Evolutionary conservation across 257 asterid genomes (phyloP).

Genomic region (Plantago ovata): DNA sequence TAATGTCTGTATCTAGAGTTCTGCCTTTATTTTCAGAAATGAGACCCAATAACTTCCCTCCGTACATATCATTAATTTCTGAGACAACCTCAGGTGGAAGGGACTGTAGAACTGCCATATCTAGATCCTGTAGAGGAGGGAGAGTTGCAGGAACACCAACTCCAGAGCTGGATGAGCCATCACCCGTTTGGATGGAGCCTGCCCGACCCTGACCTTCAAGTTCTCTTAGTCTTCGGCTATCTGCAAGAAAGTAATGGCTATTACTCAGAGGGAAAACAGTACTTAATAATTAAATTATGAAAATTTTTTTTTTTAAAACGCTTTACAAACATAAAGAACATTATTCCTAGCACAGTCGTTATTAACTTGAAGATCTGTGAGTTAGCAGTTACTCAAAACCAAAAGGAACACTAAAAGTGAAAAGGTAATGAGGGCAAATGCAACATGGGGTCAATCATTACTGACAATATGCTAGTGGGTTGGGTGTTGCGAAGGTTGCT

Average conservation of each 20-base stretch:
- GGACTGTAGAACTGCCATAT: slow-evolving; percentile 72
- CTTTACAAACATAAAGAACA: neutral
- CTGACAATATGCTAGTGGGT: no score
- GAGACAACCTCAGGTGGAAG: slow-evolving; percentile 87
- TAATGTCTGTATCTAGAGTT: slow-evolving; percentile 14
- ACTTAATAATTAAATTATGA: slow-evolving; percentile 8
- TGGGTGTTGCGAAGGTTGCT: no score
- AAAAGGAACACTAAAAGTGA: no score
- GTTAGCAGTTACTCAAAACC: no score
- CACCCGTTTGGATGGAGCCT: slow-evolving; percentile 26
- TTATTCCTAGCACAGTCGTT: neutral
- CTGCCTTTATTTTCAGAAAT: slow-evolving; percentile 51
- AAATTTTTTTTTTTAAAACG: slow-evolving; percentile 13
- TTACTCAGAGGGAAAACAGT: slow-evolving; percentile 3
- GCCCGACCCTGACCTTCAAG: slow-evolving; percentile 25
- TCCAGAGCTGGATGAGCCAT: slow-evolving; percentile 44
- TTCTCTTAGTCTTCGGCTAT: slow-evolving; percentile 25
- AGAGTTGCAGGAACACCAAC: slow-evolving; percentile 37
- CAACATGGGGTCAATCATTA: no score
- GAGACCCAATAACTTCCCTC: slow-evolving; percentile 59
- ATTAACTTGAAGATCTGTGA: neutral
- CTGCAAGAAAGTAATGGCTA: slow-evolving; percentile 28
- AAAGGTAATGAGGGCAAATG: no score
- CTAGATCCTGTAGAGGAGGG: slow-evolving; percentile 84
- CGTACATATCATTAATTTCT: slow-evolving; percentile 80